phyloP scores from a whole-genome alignment of 2,329 filamentous ascomycete genomes.

The Diatrype stigma region DNA sequence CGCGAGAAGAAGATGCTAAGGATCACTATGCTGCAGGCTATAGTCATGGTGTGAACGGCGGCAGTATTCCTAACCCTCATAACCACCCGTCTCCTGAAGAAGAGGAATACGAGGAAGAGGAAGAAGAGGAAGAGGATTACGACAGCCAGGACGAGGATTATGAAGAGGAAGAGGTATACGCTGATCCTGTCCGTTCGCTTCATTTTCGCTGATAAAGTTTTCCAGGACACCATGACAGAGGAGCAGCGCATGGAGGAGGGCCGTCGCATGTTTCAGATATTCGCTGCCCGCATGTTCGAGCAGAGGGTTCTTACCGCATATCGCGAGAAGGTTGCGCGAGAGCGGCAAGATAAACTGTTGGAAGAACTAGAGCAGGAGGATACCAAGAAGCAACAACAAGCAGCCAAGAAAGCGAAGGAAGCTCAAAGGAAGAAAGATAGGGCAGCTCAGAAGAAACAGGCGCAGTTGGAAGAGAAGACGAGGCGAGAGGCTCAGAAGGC shows the following conservation, averaged over 20 bases:
- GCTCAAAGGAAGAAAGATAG: slow-evolving; percentile 95
- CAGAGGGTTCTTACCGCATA: slow-evolving; percentile 96
- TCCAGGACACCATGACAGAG: slow-evolving; percentile 94
- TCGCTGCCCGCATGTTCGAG: slow-evolving; percentile 98
- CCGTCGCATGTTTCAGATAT: slow-evolving; percentile 98
- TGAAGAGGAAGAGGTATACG: slow-evolving; percentile 71
- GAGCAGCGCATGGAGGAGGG: slow-evolving; percentile 99
- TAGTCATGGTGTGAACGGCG: slow-evolving; percentile 55
- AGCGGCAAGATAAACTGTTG: slow-evolving; percentile 84
- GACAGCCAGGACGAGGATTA: slow-evolving; percentile 62
- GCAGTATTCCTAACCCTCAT: slow-evolving; percentile 52
- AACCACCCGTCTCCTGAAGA: slow-evolving; percentile 74
- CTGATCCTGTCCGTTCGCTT: slow-evolving; percentile 2
- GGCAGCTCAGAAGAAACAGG: slow-evolving; percentile 81
- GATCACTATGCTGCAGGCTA: slow-evolving; percentile 59
- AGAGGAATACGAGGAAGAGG: slow-evolving; percentile 67
- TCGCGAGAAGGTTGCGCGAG: slow-evolving; percentile 90
- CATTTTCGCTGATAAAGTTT: slow-evolving; percentile 21
- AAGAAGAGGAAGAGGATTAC: slow-evolving; percentile 57
- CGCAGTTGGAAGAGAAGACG: slow-evolving; percentile 85
- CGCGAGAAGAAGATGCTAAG: slow-evolving; percentile 86
- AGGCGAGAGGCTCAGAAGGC: slow-evolving; percentile 84
- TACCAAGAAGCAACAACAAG: slow-evolving; percentile 69
- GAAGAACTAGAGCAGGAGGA: slow-evolving; percentile 88
- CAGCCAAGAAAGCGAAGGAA: slow-evolving; percentile 90